Base-by-base conservation (phyloP, 352 stramenopile species). In the Phytophthora agathidicida region DNA sequence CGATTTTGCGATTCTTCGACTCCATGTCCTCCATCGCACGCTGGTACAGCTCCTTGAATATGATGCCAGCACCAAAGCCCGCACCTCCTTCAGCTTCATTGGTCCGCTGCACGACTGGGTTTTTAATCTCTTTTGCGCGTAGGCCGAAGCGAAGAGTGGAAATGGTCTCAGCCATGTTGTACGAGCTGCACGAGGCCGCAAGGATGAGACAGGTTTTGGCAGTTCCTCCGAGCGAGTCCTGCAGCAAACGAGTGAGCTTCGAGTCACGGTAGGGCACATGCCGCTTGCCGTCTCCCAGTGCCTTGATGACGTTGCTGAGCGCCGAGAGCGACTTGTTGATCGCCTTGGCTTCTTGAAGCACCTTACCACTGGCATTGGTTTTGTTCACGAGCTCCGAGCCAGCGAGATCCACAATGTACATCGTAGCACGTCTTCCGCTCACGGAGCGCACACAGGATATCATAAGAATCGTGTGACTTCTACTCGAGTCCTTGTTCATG, bases 151-250 rank as follows among this genome's bases (percentile, higher is more conserved):
- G 72, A 28, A 93, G 55, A 8, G 83, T 93, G 6, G 81, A 91
- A 20, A 93, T 90, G 5, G 83, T 93, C 50, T 93, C 83, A 0
- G 78, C 16, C 70, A 91, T 86, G 59, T 93, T 91, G 62, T 88
- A 91, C 23, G 80, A 89, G 54, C 77, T 89, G 43, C 79, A 89
- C 4, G 83, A 91, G 7, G 98, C 77, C 5, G 97, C 98, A 1
- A 97, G 91, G 55, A 99, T 98, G 49, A 99, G 87, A 47, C 93
- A 97, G 14, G 96, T 98, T 68, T 98, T 98, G 44, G 92, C 96
- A 26, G 80, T 80, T 4, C 95, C 95, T 19, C 95, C 93, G 0
- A 98, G 74, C 20, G 83, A 95, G 60, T 98, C 93, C 66, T 94
- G 83, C 5, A 96, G 51, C 14, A 96, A 54, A n/a, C 81, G 65